Conservation (phyloP, 768 basidiomycete species). For the Amanita exitialis region DNA sequence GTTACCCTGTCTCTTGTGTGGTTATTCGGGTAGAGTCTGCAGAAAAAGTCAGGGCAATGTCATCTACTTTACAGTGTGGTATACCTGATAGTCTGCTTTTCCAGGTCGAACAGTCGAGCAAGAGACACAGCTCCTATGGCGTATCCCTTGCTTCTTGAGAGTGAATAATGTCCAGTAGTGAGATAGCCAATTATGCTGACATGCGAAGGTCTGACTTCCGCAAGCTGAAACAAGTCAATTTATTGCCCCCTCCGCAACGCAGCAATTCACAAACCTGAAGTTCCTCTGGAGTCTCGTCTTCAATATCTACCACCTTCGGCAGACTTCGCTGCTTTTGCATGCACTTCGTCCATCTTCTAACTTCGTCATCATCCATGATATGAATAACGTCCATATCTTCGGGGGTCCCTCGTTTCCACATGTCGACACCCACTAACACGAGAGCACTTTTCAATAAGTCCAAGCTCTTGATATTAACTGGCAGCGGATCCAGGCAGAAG, state of each 20-base stretch:
- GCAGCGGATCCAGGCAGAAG: constrained; percentile 34
- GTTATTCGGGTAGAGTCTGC: constrained; percentile 16
- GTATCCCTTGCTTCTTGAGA: constrained; percentile 67
- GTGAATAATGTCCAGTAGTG: constrained; percentile 76
- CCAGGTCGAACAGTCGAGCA: constrained; percentile 35
- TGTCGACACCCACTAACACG: constrained; percentile 52
- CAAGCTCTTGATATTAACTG: constrained; percentile 21
- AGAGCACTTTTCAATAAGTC: constrained; percentile 52
- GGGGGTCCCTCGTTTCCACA: constrained; percentile 61
- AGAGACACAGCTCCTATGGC: constrained; percentile 71
- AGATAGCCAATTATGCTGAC: constrained; percentile 66
- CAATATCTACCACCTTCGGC: neutral
- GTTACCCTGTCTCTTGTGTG: constrained; percentile 13
- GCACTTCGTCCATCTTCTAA: constrained; percentile 33
- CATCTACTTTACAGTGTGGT: neutral
- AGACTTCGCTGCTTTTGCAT: constrained; percentile 10
- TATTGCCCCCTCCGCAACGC: neutral
- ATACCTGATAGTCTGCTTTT: constrained; percentile 35
- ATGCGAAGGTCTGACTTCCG: constrained; percentile 28
- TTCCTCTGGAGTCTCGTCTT: constrained; percentile 21
- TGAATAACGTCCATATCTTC: constrained; percentile 72
- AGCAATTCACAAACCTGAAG: constrained; percentile 13
- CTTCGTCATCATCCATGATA: constrained; percentile 43
- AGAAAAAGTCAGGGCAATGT: neutral
- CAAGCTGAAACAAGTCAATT: constrained; percentile 26